Evolutionary conservation across 176 grass and related monocot genomes (phyloP).

Genomic region (Calamus simplicifolius): DNA sequence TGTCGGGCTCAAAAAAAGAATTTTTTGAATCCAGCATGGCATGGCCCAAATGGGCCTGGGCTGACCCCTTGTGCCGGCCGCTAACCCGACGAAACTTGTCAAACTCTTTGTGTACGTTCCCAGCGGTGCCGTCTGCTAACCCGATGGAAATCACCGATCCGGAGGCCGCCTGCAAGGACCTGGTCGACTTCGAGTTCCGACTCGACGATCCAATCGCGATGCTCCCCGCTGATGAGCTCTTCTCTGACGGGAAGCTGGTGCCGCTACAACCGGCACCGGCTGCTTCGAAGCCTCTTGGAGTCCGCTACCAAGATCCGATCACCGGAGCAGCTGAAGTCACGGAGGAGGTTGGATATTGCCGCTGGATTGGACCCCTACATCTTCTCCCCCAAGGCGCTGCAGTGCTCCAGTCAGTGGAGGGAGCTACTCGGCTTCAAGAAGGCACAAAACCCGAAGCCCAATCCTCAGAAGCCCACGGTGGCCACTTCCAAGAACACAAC

Average conservation of each 20-base stretch:
- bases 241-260: conserved; percentile 80
- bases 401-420: conserved; percentile 81
- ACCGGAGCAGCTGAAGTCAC: conserved; percentile 31
- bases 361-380: conserved; percentile 45
- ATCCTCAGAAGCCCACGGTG: conserved; percentile 13
- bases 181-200: conserved; percentile 88
- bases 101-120: no score
- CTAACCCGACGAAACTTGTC: no score
- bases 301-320: background rate
- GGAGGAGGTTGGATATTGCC: conserved; percentile 9
- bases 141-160: conserved; percentile 10
- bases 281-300: background rate
- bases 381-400: conserved; percentile 88
- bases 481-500: background rate
- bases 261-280: conserved; percentile 27
- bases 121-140: no score
- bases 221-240: conserved; percentile 85
- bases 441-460: conserved; percentile 28
- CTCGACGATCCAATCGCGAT: conserved; percentile 55
- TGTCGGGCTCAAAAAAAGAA: no score
- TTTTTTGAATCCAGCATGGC: no score
- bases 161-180: conserved; percentile 41
- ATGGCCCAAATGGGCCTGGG: no score
- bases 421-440: conserved; percentile 71
- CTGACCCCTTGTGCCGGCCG: no score